Evolutionary conservation across 2,329 filamentous ascomycete genomes (phyloP).

Genomic region (Hymenoscyphus albidus): DNA sequence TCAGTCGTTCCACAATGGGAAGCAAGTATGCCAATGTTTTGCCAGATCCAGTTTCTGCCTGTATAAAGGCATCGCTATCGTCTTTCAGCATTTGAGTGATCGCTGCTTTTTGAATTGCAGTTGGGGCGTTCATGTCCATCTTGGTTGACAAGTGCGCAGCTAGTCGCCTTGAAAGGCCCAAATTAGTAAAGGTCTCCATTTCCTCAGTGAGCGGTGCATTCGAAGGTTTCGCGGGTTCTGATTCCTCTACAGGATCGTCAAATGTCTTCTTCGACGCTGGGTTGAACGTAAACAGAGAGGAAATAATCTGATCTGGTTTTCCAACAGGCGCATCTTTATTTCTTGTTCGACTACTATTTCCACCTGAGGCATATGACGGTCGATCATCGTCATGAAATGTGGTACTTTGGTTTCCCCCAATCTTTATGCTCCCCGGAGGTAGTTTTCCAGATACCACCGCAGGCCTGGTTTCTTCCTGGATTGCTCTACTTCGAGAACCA

Average conservation of each 20-base stretch:
- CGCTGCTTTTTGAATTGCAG: conserved; percentile 88
- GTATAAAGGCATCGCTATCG: conserved; percentile 88
- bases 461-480: conserved; percentile 24
- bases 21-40: conserved; percentile 96
- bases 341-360: conserved; percentile 29
- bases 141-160: conserved; percentile 81
- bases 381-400: conserved; percentile 23
- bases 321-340: conserved; percentile 35
- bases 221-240: conserved; percentile 66
- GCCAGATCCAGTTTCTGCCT: conserved; percentile 94
- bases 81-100: conserved; percentile 75
- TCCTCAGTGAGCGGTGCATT: conserved; percentile 87
- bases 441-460: conserved; percentile 33
- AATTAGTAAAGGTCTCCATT: conserved; percentile 77
- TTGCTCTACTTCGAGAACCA: conserved; percentile 21
- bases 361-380: conserved; percentile 28
- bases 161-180: conserved; percentile 77
- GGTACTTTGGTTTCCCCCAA: conserved; percentile 23
- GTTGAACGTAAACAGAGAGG: conserved; percentile 89
- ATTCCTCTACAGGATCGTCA: conserved; percentile 43
- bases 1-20: conserved; percentile 84
- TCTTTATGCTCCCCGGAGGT: conserved; percentile 26
- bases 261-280: conserved; percentile 65
- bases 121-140: conserved; percentile 84
- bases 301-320: conserved; percentile 66